Conservation (phyloP, 1,139 yeast species). For the Diutina catenulata region DNA sequence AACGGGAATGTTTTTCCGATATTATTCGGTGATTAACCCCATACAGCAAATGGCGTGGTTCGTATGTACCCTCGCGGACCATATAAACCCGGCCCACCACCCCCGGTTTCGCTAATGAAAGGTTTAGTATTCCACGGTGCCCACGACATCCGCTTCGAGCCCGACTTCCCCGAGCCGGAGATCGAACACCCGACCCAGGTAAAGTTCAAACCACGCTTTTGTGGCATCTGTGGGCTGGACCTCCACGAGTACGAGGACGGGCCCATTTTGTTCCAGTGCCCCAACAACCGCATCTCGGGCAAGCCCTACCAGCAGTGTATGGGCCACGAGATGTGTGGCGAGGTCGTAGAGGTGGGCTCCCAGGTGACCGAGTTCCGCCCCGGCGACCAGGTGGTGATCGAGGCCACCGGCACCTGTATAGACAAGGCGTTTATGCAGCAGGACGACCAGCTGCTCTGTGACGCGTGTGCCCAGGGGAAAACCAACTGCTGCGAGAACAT, state of each 20-base stretch:
- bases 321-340: conserved; percentile 46
- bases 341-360: conserved; percentile 20
- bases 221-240: conserved; percentile 53
- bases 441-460: conserved; percentile 16
- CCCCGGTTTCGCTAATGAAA: no score
- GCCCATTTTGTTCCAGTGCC: conserved; percentile 33
- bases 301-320: conserved; percentile 18
- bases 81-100: no score
- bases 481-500: conserved; percentile 36
- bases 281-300: conserved; percentile 13
- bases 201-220: conserved; percentile 35
- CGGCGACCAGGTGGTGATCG: conserved; percentile 17
- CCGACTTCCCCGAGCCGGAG: conserved; percentile 31
- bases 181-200: conserved; percentile 35
- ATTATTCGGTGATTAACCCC: no score
- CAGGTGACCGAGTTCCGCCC: conserved; percentile 8
- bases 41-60: no score
- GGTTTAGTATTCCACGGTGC: conserved; percentile 44
- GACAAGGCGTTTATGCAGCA: background rate
- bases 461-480: conserved; percentile 29
- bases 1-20: no score
- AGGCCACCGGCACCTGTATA: no score
- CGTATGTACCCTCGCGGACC: no score
- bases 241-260: conserved; percentile 41
- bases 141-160: conserved; percentile 32